phyloP scores from a whole-genome alignment of 176 grass and related monocot species.

The Aegilops bicornis region DNA sequence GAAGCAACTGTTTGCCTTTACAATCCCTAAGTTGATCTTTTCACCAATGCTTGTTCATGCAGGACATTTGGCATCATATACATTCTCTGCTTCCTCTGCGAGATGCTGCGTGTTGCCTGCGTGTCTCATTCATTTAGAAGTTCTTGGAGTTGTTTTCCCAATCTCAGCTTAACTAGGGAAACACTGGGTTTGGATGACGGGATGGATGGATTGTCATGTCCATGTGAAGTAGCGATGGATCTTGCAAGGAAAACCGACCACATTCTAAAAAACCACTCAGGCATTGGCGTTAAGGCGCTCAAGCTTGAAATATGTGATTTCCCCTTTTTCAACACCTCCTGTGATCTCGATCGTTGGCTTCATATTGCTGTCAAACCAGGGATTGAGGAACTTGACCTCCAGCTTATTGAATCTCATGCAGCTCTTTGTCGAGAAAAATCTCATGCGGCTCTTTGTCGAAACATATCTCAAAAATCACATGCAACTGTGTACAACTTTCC shows the following conservation, averaged over 20 bases:
- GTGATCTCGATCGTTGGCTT: neutral
- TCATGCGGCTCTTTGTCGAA: no score
- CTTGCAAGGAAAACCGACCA: neutral
- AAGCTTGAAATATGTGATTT: neutral
- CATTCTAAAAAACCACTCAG: neutral
- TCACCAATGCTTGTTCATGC: neutral
- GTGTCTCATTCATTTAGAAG: neutral
- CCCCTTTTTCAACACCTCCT: neutral
- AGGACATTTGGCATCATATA: constrained; percentile 2
- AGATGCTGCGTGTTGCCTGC: neutral
- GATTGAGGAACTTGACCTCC: neutral
- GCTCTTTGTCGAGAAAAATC: no score
- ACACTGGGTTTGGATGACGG: neutral
- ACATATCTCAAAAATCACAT: neutral
- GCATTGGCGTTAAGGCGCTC: neutral
- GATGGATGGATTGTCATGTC: no score
- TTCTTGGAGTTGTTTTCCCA: neutral
- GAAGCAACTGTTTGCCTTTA: neutral
- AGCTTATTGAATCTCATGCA: neutral
- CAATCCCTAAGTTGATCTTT: neutral
- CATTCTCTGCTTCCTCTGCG: neutral
- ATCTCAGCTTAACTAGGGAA: neutral
- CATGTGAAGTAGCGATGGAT: neutral
- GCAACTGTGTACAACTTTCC: neutral
- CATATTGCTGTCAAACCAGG: neutral